Evolutionary conservation across 2,329 filamentous ascomycete genomes (phyloP).

Genomic region (Xylaria sp.): DNA sequence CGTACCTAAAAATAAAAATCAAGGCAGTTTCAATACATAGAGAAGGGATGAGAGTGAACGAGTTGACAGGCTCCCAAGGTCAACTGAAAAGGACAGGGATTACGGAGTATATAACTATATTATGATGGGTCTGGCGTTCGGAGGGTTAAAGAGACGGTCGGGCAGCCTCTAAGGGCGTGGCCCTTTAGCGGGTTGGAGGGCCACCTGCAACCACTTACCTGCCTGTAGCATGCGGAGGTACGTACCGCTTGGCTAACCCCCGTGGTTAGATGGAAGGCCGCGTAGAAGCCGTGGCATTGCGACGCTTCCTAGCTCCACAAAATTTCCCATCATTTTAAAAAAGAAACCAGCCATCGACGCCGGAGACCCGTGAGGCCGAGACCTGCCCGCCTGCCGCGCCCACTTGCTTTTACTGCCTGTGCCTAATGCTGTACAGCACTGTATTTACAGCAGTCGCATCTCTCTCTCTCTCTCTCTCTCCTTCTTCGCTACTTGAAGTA

Average conservation of each 20-base stretch:
- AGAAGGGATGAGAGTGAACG: too few relatives aligned
- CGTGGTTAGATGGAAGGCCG: conserved; percentile 18
- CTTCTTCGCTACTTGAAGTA: neutral
- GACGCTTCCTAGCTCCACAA: conserved; percentile 24
- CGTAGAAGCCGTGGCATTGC: conserved; percentile 18
- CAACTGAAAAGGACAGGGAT: too few relatives aligned
- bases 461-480: neutral
- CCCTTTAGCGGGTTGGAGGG: neutral
- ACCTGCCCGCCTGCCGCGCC: conserved; percentile 34
- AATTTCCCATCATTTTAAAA: conserved; percentile 31
- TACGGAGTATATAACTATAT: too few relatives aligned
- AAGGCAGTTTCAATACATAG: too few relatives aligned
- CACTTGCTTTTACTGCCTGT: conserved; percentile 11
- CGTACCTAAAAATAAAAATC: too few relatives aligned
- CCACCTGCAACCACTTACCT: neutral
- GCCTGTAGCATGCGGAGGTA: conserved; percentile 28
- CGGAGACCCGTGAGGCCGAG: conserved; percentile 37
- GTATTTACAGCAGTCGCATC: neutral
- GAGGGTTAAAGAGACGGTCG: neutral
- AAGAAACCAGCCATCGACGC: conserved; percentile 31
- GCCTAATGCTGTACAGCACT: neutral
- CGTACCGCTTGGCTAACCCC: conserved; percentile 25
- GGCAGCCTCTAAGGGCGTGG: neutral
- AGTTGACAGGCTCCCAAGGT: too few relatives aligned
- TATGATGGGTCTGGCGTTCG: neutral